A percentile compares a stretch with the other conserved stretches of the same genome.
Evolutionary conservation across 805 yeast species (phyloP).

Genomic region (Teunomyces gatunensis): DNA sequence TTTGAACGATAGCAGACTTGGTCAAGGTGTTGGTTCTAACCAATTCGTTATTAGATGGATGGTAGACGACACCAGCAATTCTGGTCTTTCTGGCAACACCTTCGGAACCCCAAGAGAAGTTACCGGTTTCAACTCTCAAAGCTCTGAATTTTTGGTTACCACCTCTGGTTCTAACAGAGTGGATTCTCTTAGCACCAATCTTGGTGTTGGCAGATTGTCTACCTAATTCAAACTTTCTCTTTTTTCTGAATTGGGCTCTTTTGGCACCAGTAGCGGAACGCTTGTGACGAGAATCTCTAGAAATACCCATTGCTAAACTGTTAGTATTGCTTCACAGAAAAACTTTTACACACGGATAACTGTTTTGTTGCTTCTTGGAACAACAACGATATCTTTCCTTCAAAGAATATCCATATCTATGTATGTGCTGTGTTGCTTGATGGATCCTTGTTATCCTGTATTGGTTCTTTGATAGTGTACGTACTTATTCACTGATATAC

Average conservation of each 20-base stretch:
- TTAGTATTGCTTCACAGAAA: slow-evolving; percentile 14
- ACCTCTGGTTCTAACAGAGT: slow-evolving; percentile 99
- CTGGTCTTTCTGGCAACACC: slow-evolving; percentile 99
- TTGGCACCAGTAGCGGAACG: slow-evolving; percentile 99
- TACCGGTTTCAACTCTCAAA: slow-evolving; percentile 97
- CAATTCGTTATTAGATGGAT: slow-evolving; percentile 99
- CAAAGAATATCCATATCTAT: too few relatives aligned
- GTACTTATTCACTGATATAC: slow-evolving; percentile 11
- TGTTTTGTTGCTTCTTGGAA: too few relatives aligned
- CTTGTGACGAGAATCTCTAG: slow-evolving; percentile 99
- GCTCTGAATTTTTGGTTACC: slow-evolving; percentile 99
- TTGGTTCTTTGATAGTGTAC: background rate
- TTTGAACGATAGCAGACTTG: slow-evolving; percentile 97
- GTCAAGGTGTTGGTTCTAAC: slow-evolving; percentile 99
- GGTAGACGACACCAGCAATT: slow-evolving; percentile 96
- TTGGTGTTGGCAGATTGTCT: slow-evolving; percentile 99
- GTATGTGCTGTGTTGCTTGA: background rate
- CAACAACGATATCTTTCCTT: too few relatives aligned
- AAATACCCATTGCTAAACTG: slow-evolving; percentile 85
- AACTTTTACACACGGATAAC: background rate
- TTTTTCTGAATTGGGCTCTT: slow-evolving; percentile 99
- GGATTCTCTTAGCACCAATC: slow-evolving; percentile 98
- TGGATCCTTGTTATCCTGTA: background rate
- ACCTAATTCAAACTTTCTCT: slow-evolving; percentile 99
- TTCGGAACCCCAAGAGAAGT: slow-evolving; percentile 99